These are phyloP conservation scores for Penicillium sp. DNA, from an alignment of 2,329 filamentous ascomycete species.

Conservation along the genomic window DNA sequence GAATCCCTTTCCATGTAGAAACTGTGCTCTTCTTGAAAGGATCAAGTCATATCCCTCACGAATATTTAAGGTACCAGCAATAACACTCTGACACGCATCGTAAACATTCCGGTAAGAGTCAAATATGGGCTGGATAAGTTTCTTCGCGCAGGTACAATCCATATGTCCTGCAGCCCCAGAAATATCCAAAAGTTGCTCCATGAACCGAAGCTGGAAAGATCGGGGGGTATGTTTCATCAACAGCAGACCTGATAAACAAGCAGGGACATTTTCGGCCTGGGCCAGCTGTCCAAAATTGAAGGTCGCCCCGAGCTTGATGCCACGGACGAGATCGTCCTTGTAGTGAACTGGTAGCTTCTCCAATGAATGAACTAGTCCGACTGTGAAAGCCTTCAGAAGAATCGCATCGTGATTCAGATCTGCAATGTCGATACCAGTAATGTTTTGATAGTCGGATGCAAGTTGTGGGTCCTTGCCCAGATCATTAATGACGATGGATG, in stretches of 20 bases:
- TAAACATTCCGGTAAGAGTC: constrained; percentile 16
- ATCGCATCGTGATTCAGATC: constrained; percentile 14
- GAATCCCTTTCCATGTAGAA: constrained; percentile 3
- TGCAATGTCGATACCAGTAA: constrained; percentile 12
- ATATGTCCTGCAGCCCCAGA: constrained; percentile 16
- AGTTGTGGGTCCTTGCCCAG: constrained; percentile 17
- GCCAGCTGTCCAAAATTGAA: constrained; percentile 20
- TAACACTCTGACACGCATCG: constrained; percentile 16
- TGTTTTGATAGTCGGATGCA: constrained; percentile 7
- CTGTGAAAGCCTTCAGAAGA: constrained; percentile 11
- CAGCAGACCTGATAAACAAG: constrained; percentile 5
- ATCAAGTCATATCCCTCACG: constrained; percentile 16
- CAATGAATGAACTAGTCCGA: constrained; percentile 8
- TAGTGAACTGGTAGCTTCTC: not conserved
- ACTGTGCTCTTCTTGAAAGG: constrained; percentile 8
- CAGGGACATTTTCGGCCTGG: constrained; percentile 16
- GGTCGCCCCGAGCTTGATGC: constrained; percentile 11
- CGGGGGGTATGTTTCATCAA: not conserved
- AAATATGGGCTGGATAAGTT: constrained; percentile 14
- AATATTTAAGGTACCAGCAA: constrained; percentile 2
- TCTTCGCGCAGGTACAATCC: constrained; percentile 16
- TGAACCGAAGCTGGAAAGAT: constrained; percentile 16
- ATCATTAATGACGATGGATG: constrained; percentile 15
- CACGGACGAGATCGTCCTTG: constrained; percentile 5
- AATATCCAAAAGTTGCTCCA: constrained; percentile 17